Evolutionary conservation across 2,329 filamentous ascomycete species (phyloP).

Genomic region (Nannizziopsis barbatae): DNA sequence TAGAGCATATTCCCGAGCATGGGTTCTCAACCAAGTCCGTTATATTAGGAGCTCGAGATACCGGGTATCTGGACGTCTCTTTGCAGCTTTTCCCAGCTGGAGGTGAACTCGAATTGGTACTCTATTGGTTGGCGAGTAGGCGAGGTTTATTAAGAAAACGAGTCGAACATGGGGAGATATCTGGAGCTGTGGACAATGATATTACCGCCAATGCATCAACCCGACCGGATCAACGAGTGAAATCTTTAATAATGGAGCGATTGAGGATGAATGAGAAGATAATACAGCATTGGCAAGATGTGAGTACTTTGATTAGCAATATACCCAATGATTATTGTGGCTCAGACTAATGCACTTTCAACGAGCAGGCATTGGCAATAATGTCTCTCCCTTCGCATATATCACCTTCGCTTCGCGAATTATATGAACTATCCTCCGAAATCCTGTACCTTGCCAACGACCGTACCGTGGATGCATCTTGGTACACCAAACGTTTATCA

Average conservation of each 20-base stretch:
- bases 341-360: not conserved
- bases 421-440: conserved; percentile 76
- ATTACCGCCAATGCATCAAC: not conserved
- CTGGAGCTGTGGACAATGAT: conserved; percentile 6
- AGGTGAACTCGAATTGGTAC: conserved; percentile 68
- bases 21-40: conserved; percentile 72
- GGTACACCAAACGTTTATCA: conserved; percentile 66
- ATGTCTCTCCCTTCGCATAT: conserved; percentile 80
- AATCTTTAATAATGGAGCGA: conserved; percentile 62
- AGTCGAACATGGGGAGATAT: conserved; percentile 18
- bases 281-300: conserved; percentile 75
- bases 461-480: conserved; percentile 65
- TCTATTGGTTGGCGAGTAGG: conserved; percentile 35
- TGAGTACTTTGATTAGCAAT: conserved; percentile 31
- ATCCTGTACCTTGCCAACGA: conserved; percentile 84
- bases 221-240: conserved; percentile 52
- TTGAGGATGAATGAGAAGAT: conserved; percentile 63
- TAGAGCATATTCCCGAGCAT: conserved; percentile 63
- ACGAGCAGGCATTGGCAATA: conserved; percentile 62
- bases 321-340: not conserved
- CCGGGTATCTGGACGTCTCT: conserved; percentile 76
- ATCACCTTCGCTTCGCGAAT: conserved; percentile 62
- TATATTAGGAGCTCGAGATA: conserved; percentile 65
- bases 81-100: conserved; percentile 70
- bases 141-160: conserved; percentile 28